Evolutionary conservation across 352 stramenopile genomes (phyloP).

Genomic region (Phytopythium vexans): DNA sequence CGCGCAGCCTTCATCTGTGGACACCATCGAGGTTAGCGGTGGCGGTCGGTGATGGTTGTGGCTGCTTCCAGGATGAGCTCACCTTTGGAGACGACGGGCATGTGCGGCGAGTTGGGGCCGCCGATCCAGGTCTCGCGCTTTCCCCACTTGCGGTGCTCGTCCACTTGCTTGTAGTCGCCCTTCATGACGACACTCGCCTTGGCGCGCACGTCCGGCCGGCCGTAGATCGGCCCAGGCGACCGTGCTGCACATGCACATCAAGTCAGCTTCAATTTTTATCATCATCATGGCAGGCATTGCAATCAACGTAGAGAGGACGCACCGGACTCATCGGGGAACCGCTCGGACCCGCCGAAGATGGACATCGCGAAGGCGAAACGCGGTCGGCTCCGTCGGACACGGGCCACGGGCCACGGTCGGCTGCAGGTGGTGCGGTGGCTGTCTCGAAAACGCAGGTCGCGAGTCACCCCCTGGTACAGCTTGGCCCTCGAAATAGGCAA

Average conservation of each 20-base stretch:
- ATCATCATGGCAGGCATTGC: too few species aligned
- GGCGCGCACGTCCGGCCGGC: constrained; percentile 45
- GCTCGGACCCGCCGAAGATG: constrained; percentile 77
- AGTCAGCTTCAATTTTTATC: constrained; percentile 1
- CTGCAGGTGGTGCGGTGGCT: too few species aligned
- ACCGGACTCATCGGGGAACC: constrained; percentile 73
- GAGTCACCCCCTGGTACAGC: too few species aligned
- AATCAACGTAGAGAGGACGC: constrained; percentile 1
- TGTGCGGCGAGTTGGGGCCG: constrained; percentile 44
- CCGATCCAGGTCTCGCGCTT: constrained; percentile 85
- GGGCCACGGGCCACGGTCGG: too few species aligned
- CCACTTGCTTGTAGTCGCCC: constrained; percentile 56
- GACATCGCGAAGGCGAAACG: constrained; percentile 32
- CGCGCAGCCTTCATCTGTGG: constrained; percentile 50
- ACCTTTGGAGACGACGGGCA: constrained; percentile 65
- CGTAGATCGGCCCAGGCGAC: constrained; percentile 77
- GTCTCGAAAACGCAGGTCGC: too few species aligned
- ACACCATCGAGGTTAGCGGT: constrained; percentile 6
- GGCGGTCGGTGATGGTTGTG: neutral
- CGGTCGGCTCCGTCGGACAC: too few species aligned
- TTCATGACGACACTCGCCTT: constrained; percentile 75
- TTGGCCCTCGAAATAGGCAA: too few species aligned
- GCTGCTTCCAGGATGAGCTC: neutral
- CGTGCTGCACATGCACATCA: constrained; percentile 20
- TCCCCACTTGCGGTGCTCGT: constrained; percentile 63